Conservation (phyloP, 176 grass and related monocot genomes). For the Musa beccarii region DNA sequence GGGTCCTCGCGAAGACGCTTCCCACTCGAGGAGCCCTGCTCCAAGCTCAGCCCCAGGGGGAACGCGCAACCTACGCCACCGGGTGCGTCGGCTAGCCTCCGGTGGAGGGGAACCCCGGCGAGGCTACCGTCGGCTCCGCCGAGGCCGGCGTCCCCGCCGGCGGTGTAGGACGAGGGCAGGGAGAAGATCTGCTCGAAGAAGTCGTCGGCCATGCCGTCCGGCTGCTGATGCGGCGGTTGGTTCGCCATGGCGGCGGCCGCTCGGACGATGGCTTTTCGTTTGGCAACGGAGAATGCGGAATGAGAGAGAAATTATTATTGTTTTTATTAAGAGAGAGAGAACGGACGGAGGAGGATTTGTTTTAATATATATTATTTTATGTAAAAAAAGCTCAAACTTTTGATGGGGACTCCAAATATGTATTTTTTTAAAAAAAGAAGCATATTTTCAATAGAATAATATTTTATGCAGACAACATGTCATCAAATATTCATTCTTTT, state of each 20-base stretch:
- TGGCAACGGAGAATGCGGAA: neutral
- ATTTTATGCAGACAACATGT: too few species aligned
- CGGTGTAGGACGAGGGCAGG: slow-evolving; percentile 26
- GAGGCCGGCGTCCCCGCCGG: slow-evolving; percentile 15
- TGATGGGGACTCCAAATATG: too few species aligned
- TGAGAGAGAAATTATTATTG: neutral
- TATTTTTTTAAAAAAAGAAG: too few species aligned
- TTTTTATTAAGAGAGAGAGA: neutral
- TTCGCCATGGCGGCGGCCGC: slow-evolving; percentile 49
- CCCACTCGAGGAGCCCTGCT: slow-evolving; percentile 2
- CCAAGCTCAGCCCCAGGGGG: slow-evolving; percentile 21
- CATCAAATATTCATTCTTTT: too few species aligned
- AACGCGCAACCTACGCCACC: slow-evolving; percentile 1
- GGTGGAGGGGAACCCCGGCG: neutral
- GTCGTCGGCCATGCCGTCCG: slow-evolving; percentile 52
- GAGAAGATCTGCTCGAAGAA: slow-evolving; percentile 94
- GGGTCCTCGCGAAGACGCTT: slow-evolving; percentile 47
- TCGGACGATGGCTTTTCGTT: too few species aligned
- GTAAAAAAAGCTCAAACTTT: too few species aligned
- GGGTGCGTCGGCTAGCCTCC: neutral
- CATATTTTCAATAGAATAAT: too few species aligned
- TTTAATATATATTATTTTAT: too few species aligned
- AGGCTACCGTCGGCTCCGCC: slow-evolving; percentile 21
- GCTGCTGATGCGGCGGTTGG: slow-evolving; percentile 22
- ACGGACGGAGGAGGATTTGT: neutral